Evolutionary conservation across 2,329 filamentous ascomycete genomes (phyloP).

Genomic region (Cadophora sp.): DNA sequence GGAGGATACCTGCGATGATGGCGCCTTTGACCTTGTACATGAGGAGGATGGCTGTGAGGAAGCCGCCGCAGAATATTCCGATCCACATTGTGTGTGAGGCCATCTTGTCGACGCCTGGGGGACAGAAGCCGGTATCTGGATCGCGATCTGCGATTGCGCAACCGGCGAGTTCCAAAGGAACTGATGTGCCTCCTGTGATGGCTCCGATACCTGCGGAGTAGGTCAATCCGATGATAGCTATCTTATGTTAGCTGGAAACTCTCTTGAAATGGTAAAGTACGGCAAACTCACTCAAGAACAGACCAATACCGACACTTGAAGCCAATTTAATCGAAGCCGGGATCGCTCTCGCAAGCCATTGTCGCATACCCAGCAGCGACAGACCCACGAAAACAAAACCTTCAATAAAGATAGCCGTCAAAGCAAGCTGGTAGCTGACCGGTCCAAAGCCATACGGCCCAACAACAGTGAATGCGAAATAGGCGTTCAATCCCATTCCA

Average conservation of each 20-base stretch:
- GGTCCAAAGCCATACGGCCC: slow-evolving; percentile 76
- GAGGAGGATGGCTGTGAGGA: slow-evolving; percentile 81
- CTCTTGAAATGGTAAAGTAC: not conserved
- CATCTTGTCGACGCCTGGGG: slow-evolving; percentile 70
- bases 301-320: slow-evolving; percentile 85
- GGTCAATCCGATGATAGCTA: slow-evolving; percentile 72
- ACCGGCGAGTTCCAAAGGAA: slow-evolving; percentile 78
- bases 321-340: slow-evolving; percentile 87
- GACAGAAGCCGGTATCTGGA: slow-evolving; percentile 61
- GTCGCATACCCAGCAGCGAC: slow-evolving; percentile 80
- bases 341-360: slow-evolving; percentile 86
- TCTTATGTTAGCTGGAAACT: slow-evolving; percentile 7
- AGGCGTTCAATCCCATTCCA: slow-evolving; percentile 85
- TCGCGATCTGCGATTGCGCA: slow-evolving; percentile 31
- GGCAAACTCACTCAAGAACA: slow-evolving; percentile 67
- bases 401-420: slow-evolving; percentile 89
- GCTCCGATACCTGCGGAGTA: slow-evolving; percentile 85
- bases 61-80: slow-evolving; percentile 84
- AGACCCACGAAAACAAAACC: slow-evolving; percentile 85
- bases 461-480: slow-evolving; percentile 81
- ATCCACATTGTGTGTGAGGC: slow-evolving; percentile 85
- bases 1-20: slow-evolving; percentile 81
- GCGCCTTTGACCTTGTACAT: slow-evolving; percentile 88
- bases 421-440: slow-evolving; percentile 76
- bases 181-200: slow-evolving; percentile 70